Evolutionary conservation across 257 asterid genomes (phyloP).

Genomic region (Primulina eburnea): DNA sequence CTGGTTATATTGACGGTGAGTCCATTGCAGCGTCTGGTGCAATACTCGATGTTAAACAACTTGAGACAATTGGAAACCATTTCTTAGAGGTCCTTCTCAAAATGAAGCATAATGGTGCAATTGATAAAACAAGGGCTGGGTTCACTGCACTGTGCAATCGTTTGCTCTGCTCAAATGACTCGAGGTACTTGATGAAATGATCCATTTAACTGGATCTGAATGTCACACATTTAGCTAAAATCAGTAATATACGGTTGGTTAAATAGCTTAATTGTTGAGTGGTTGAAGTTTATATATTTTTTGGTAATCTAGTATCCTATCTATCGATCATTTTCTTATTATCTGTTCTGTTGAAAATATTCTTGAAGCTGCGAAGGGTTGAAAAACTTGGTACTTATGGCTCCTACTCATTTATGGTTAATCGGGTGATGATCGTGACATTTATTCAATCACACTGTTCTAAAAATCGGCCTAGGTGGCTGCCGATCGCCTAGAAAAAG

Average conservation of each 20-base stretch:
- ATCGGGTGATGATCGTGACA: slow-evolving; percentile 2
- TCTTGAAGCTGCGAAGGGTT: slow-evolving; percentile 9
- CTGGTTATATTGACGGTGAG: slow-evolving; percentile 27
- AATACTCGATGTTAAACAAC: slow-evolving; percentile 75
- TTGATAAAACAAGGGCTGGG: slow-evolving; percentile 98
- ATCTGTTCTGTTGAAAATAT: slow-evolving; percentile 15
- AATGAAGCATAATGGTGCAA: slow-evolving; percentile 98
- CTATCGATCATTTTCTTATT: background rate
- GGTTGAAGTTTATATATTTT: background rate
- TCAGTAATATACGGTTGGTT: slow-evolving; percentile 2
- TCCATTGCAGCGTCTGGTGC: slow-evolving; percentile 42
- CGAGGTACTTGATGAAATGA: slow-evolving; percentile 50
- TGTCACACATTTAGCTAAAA: slow-evolving; percentile 17
- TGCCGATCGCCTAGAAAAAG: too few species aligned
- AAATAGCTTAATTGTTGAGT: background rate
- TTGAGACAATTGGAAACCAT: slow-evolving; percentile 87
- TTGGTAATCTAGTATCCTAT: slow-evolving; percentile 2
- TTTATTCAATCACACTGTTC: background rate
- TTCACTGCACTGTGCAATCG: slow-evolving; percentile 98
- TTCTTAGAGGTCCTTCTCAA: slow-evolving; percentile 91
- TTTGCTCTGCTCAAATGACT: slow-evolving; percentile 86
- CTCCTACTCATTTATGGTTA: slow-evolving; percentile 5
- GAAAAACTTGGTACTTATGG: slow-evolving; percentile 2
- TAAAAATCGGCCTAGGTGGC: too few species aligned
- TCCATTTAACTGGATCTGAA: slow-evolving; percentile 6